A percentile compares a stretch with the other conserved stretches of the same genome.
Conservation (phyloP, 1,139 yeast species). For the Geotrichum phurueaensis region DNA sequence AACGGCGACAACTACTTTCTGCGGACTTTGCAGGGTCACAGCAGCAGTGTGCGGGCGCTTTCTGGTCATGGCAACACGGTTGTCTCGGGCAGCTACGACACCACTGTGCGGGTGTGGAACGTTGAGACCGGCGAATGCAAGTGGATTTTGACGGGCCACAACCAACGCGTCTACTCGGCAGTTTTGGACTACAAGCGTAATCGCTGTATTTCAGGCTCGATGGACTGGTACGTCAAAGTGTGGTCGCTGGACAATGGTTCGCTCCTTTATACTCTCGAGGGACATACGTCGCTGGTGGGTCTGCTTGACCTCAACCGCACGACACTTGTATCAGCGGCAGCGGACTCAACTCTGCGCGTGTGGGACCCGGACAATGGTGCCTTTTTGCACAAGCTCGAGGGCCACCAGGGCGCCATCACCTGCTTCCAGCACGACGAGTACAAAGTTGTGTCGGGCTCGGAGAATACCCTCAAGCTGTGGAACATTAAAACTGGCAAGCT, state of each 20-base stretch:
- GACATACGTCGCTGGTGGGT: conserved; percentile 89
- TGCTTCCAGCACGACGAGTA: conserved; percentile 89
- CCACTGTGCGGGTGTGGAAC: conserved; percentile 57
- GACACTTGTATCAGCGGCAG: conserved; percentile 90
- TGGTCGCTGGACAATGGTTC: conserved; percentile 85
- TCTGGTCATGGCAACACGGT: conserved; percentile 80
- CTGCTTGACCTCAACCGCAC: conserved; percentile 71
- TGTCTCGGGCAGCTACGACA: conserved; percentile 87
- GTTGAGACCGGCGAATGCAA: conserved; percentile 49
- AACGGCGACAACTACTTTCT: conserved; percentile 53
- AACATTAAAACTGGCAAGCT: conserved; percentile 72
- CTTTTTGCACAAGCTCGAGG: conserved; percentile 63
- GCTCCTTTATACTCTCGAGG: conserved; percentile 59
- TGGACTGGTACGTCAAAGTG: conserved; percentile 81
- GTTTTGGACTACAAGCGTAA: conserved; percentile 69
- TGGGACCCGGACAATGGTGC: conserved; percentile 87
- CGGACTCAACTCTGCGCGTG: conserved; percentile 82
- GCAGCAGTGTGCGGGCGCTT: conserved; percentile 81
- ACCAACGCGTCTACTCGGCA: conserved; percentile 80
- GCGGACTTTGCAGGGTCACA: conserved; percentile 76
- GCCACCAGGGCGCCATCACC: conserved; percentile 84
- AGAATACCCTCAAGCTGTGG: conserved; percentile 75
- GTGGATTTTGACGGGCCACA: conserved; percentile 74
- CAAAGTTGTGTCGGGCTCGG: conserved; percentile 84
- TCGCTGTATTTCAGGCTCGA: conserved; percentile 85